Evolutionary conservation across 441 rosid species (phyloP), one percentile per base, ranked within the genome.

Genomic region (California macrophylla): DNA sequence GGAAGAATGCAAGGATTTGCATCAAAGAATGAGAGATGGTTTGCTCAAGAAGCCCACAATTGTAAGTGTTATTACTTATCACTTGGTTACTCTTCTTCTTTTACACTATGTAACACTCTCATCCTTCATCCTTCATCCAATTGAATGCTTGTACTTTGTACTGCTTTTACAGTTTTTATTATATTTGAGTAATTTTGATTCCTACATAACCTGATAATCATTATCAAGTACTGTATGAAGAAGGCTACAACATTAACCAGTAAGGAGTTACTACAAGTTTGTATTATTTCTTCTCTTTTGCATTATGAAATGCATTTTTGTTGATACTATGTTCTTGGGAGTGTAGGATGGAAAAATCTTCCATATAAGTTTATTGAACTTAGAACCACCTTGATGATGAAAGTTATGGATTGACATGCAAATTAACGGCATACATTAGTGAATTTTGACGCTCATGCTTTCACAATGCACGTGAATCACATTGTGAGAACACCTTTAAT

Each of bases 1-100:
- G 91, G 89, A 86, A 77, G 91, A 88, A 75, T 88, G 91, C 62
- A 83, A 79, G 72, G 93, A 86, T 73, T 78, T 88, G 80, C 68
- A 58, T 65, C 75, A 77, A 76, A 82, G 86, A 68, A 69, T 88
- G 30, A 81, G 82, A 63, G 78, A 70, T 66, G 84, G 84, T 24
- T 70, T 71, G 68, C 82, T 77, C 45, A 79, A 82, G 77, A 82
- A 74, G 77, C 84, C 71, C 34, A 83, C 85, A 20, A 58, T 82
- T 76, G 93, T 88, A 82, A 81, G 88, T 79, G 81, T 72, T 21
- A 64, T 56, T 23, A 8, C 9, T 60, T 40, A 28, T 69, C 40
- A 15, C 29, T 65, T 62, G 13, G 29, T 21, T 5, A 13, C 38
- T 62, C 13, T 62, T 13, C 10, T 18, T 23, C 29, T 58, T 58